Evolutionary conservation across 768 basidiomycete genomes (phyloP), one percentile per base, ranked within the genome.

Genomic region (Pleurotus ostreatus): DNA sequence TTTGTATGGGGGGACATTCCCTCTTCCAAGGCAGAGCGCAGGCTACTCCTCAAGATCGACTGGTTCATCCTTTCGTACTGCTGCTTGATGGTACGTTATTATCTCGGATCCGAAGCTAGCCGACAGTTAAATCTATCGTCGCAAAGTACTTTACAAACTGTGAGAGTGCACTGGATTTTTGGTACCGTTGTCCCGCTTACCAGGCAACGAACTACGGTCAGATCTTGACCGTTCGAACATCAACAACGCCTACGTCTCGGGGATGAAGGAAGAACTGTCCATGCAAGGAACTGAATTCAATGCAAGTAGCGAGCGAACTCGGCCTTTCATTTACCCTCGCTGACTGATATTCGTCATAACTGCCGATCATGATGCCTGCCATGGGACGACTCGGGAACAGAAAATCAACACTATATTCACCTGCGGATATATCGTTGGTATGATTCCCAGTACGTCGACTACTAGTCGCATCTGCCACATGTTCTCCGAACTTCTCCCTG

Each of bases 171-270:
- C 34, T 20, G n/a, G 30, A 11, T 34, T 34, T 30, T 34, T 34
- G 30, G 30, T 11, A 34, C 30, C 30, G 30, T 34, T 34, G 30
- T 11, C 30, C 11, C 30, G 11, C 30, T 34, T 11, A 34, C 30
- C 30, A 34, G 30, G 23, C 23, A 5, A 25, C 30, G 30, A 34
- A 45, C 38, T 47, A 46, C 44, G 26, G 23, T 39, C 60, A 87
- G 84, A 87, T 68, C 73, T 88, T 18, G 85, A 87, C 66, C 71
- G 85, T 55, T 84, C 85, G 30, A 87, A 87, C 67, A 72, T 89
- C 25, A 74, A 76, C 60, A 89, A 89, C 67, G 88, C 88, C 9
- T 89, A 87, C 67, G 84, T 88, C n/a, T 87, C 85, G 4, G 88
- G 88, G 5, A 88, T 91, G 86, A 83, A 78, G 59, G 84, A 89